A percentile compares a stretch with the other conserved stretches of the same genome.
Conservation (phyloP, 2,329 filamentous ascomycete genomes). For the Leptographium wingfieldii region DNA sequence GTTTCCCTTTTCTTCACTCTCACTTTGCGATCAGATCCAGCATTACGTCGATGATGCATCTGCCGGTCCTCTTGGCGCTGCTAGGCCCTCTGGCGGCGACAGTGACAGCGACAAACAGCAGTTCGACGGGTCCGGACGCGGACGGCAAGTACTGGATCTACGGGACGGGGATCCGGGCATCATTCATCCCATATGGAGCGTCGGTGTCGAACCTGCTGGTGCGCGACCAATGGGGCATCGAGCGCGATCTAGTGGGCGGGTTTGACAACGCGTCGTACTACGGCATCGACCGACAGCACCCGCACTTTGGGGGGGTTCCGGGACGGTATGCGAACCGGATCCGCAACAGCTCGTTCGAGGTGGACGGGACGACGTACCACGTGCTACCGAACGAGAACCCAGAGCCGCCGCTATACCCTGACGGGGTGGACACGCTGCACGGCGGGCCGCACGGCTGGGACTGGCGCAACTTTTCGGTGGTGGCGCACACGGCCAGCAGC, state of each 20-base stretch:
- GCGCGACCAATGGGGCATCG: conserved; percentile 53
- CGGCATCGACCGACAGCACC: conserved; percentile 48
- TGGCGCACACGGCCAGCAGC: conserved; percentile 50
- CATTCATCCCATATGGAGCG: conserved; percentile 64
- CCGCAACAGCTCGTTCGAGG: conserved; percentile 59
- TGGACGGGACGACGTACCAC: conserved; percentile 50
- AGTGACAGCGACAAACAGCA: neutral
- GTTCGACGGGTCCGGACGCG: conserved; percentile 31
- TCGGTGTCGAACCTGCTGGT: conserved; percentile 60
- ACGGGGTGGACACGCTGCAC: conserved; percentile 53
- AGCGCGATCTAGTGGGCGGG: conserved; percentile 59
- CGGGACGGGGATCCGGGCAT: conserved; percentile 51
- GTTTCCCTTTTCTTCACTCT: neutral
- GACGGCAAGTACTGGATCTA: conserved; percentile 62
- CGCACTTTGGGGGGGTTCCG: conserved; percentile 60
- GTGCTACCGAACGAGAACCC: conserved; percentile 52
- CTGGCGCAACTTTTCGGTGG: conserved; percentile 64
- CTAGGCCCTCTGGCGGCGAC: neutral
- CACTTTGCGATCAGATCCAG: neutral
- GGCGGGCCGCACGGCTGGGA: conserved; percentile 64
- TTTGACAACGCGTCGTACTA: conserved; percentile 69
- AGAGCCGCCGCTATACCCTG: conserved; percentile 30
- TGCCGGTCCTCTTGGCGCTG: neutral
- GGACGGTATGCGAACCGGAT: conserved; percentile 74
- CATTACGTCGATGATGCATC: neutral